A percentile compares a stretch with the other conserved stretches of the same genome.
Conservation (phyloP, 129 eudicot species). For the Centaurea solstitialis region DNA sequence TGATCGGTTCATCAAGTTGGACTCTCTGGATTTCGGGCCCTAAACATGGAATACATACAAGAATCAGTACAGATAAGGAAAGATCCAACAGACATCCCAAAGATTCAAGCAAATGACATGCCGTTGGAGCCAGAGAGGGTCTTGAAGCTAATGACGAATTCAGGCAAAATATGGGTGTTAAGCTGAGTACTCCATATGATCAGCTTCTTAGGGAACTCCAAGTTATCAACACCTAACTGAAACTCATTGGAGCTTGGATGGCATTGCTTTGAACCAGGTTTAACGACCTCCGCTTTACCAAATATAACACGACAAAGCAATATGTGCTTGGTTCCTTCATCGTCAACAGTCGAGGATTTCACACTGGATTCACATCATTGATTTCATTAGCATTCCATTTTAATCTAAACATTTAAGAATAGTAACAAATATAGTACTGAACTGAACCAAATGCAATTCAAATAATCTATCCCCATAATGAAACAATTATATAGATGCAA, state of each 20-base stretch:
- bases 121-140: conserved; percentile 15
- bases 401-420: background rate
- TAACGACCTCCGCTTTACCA: conserved; percentile 44
- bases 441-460: background rate
- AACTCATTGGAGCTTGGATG: conserved; percentile 55
- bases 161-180: conserved; percentile 60
- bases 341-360: conserved; percentile 35
- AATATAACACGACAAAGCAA: conserved; percentile 63
- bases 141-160: conserved; percentile 48
- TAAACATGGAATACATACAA: background rate
- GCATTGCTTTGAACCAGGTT: conserved; percentile 44
- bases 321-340: conserved; percentile 47
- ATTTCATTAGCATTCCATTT: background rate
- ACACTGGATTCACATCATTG: conserved; percentile 23
- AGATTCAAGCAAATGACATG: conserved; percentile 8
- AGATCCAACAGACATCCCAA: background rate
- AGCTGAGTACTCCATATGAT: conserved; percentile 51
- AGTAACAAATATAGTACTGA: background rate
- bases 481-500: background rate
- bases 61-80: background rate
- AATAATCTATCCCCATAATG: background rate
- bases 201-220: conserved; percentile 36
- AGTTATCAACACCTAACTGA: conserved; percentile 45
- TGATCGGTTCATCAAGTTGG: conserved; percentile 21
- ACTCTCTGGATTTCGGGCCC: background rate